Base-by-base conservation (phyloP, 192 early-diverging fungal genomes). In the Geranomyces variabilis region DNA sequence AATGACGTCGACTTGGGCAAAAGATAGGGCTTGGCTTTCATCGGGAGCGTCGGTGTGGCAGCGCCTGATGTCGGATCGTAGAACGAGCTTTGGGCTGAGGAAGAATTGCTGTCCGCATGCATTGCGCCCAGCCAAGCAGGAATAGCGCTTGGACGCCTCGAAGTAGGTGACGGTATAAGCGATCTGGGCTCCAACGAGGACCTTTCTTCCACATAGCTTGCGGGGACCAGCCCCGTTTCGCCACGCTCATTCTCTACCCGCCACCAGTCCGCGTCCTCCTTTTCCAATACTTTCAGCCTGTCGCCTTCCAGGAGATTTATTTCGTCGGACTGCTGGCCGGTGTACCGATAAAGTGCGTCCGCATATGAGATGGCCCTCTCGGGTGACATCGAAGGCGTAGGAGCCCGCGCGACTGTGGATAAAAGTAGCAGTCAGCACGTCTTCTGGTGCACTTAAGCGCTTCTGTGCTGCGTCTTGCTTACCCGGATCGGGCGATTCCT, bases 221-320 rank as follows among this genome's bases (percentile, higher is more conserved):
- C 63, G 17, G 85, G 85, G 24, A 86, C 83, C n/a, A 86, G 56
- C 30, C 85, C 85, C 29, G 70, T 43, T 22, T 75, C 61, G 10
- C 75, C 80, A 3, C 15, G 28, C 13, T 36, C 61, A 29, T 79
- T 75, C 63, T 74, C 72, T 17, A 82, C 72, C 28, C 76, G 67
- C 82, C 80, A 84, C 85, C 85, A 86, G 22, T 83, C 78, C 8
- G 43, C 67, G 17, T 75, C 75, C 22, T 30, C 46, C 62, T 83
- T 84, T 9, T 69, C 73, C n/a, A 86, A 45, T 5, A 86, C 71
- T 4, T 34, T 56, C 10, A 86, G 60, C 31, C 73, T 62, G 15
- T 84, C 75, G 0, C 78, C 81, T n/a, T n/a, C 69, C 2, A 28
- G 17, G 7, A 82, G 17, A 41, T 68, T 69, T 4, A 84, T 24